These are phyloP conservation scores for Boletales sp. DNA, from an alignment of 768 basidiomycete genomes.

Conservation along the genomic window DNA sequence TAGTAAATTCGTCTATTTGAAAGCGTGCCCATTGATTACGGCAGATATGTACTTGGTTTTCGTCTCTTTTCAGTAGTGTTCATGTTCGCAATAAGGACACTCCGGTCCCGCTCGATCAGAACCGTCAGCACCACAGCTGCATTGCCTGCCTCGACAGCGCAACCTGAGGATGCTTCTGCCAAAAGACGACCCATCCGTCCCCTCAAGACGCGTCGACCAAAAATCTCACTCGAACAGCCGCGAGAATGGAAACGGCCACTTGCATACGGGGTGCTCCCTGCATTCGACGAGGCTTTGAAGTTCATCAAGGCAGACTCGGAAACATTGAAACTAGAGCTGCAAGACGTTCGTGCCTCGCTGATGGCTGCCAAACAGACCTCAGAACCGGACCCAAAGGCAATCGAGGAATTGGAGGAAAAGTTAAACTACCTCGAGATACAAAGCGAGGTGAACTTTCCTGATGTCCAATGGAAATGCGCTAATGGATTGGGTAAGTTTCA, in stretches of 20 bases:
- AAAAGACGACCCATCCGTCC: slow-evolving; percentile 10
- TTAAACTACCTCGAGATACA: slow-evolving; percentile 68
- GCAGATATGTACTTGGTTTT: no score
- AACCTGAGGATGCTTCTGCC: slow-evolving; percentile 2
- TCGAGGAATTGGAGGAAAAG: slow-evolving; percentile 47
- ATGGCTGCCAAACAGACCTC: slow-evolving; percentile 20
- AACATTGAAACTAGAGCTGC: slow-evolving; percentile 35
- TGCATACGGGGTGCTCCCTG: slow-evolving; percentile 59
- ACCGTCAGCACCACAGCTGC: slow-evolving; percentile 5
- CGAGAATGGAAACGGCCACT: slow-evolving; percentile 66
- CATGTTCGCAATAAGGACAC: slow-evolving; percentile 18
- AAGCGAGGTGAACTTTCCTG: slow-evolving; percentile 80
- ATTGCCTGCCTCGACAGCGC: slow-evolving; percentile 5
- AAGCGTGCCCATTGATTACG: no score
- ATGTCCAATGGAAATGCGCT: slow-evolving; percentile 71
- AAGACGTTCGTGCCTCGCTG: slow-evolving; percentile 18
- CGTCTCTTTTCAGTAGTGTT: not conserved
- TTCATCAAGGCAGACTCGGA: slow-evolving; percentile 63
- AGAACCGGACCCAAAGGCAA: slow-evolving; percentile 31
- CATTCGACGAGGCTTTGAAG: slow-evolving; percentile 81
- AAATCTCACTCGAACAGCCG: slow-evolving; percentile 49
- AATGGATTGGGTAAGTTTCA: slow-evolving; percentile 72
- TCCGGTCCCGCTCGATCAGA: slow-evolving; percentile 5
- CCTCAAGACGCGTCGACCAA: slow-evolving; percentile 41
- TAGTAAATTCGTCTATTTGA: no score